Conservation (phyloP, 1,284 basidiomycete species). For the Rhodotorula sp. region DNA sequence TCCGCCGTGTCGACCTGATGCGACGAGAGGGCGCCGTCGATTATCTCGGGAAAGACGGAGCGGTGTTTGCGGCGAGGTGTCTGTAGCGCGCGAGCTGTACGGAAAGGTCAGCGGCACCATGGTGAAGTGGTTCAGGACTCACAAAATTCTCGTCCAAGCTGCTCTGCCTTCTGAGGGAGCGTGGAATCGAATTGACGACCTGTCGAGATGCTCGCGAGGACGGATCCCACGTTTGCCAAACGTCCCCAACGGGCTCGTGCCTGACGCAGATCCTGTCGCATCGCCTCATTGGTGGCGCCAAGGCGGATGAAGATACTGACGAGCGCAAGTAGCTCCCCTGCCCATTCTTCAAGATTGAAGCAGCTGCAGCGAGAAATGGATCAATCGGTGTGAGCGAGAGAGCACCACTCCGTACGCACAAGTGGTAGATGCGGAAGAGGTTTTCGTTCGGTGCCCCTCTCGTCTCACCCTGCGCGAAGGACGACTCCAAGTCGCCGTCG, state of each 20-base stretch:
- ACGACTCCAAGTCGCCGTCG: background rate
- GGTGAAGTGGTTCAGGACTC: too few relatives aligned
- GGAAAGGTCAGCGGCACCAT: too few relatives aligned
- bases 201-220: background rate
- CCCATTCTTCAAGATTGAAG: conserved; percentile 89
- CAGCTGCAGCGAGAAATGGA: conserved; percentile 51
- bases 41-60: conserved; percentile 32
- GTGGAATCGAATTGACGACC: background rate
- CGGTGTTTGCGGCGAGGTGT: conserved; percentile 12
- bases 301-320: conserved; percentile 60
- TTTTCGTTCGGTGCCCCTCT: conserved; percentile 51
- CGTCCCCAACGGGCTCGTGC: conserved; percentile 19
- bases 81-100: conserved; percentile 17
- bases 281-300: conserved; percentile 35
- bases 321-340: conserved; percentile 72
- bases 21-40: conserved; percentile 34
- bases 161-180: conserved; percentile 2
- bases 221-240: background rate
- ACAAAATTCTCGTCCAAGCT: conserved; percentile 9
- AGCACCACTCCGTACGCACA: conserved; percentile 44
- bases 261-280: conserved; percentile 7
- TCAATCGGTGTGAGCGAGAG: conserved; percentile 51
- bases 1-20: conserved; percentile 8
- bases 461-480: too few relatives aligned
- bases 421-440: conserved; percentile 77